Evolutionary conservation across 495 filamentous ascomycete species (phyloP).

Genomic region (Chlorociboria aeruginascens): DNA sequence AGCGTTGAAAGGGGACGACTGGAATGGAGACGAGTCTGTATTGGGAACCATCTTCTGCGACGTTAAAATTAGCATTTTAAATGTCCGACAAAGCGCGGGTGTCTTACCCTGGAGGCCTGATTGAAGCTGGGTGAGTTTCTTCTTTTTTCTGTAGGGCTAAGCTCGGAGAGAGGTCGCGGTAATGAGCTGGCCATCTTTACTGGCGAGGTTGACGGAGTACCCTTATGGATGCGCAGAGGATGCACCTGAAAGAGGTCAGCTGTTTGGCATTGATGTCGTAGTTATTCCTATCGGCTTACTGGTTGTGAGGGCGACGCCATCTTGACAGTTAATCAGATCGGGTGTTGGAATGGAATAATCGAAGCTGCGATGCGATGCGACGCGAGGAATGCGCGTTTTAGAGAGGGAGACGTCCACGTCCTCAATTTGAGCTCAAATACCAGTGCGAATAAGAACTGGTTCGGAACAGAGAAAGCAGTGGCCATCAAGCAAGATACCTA

Average conservation of each 20-base stretch:
- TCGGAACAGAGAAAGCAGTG: background rate
- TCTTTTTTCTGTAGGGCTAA: conserved; percentile 43
- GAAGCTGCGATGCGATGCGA: conserved; percentile 8
- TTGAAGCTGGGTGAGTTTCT: conserved; percentile 71
- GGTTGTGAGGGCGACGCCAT: conserved; percentile 20
- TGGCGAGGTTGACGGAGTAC: conserved; percentile 32
- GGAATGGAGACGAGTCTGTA: conserved; percentile 62
- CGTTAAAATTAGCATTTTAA: conserved; percentile 13
- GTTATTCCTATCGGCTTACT: conserved; percentile 2
- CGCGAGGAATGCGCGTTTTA: conserved; percentile 16
- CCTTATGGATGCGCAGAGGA: conserved; percentile 48
- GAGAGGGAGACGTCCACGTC: conserved; percentile 3
- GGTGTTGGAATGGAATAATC: conserved; percentile 13
- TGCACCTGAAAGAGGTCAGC: conserved; percentile 29
- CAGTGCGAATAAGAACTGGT: background rate
- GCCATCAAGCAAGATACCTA: background rate
- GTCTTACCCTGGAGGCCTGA: conserved; percentile 48
- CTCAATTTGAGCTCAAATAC: background rate
- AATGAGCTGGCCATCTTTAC: conserved; percentile 27
- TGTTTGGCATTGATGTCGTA: background rate
- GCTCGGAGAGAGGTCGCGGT: conserved; percentile 43
- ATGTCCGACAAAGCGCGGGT: conserved; percentile 16
- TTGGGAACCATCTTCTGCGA: conserved; percentile 40
- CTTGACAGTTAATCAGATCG: background rate
- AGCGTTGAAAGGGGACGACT: conserved; percentile 57